Evolutionary conservation across 2,329 filamentous ascomycete species (phyloP).

Genomic region (Aulographum hederae): DNA sequence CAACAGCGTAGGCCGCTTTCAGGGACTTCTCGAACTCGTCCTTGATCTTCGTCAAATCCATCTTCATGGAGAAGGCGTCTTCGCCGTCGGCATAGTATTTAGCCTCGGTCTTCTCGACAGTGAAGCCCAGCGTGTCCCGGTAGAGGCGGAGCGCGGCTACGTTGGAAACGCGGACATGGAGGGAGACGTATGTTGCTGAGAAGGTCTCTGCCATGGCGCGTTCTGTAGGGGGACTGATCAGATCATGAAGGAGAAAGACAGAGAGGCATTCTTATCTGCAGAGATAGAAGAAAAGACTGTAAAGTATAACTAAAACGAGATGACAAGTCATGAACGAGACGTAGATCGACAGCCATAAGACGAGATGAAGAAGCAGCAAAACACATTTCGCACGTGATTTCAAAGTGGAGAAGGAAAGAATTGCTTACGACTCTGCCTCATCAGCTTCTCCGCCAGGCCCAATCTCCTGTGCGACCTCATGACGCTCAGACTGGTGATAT

Average conservation of each 20-base stretch:
- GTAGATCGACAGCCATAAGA: no score
- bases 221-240: conserved; percentile 33
- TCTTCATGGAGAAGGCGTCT: conserved; percentile 86
- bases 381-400: no score
- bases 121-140: conserved; percentile 78
- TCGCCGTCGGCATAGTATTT: conserved; percentile 98
- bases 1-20: conserved; percentile 19
- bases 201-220: conserved; percentile 95
- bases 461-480: conserved; percentile 89
- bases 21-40: conserved; percentile 29
- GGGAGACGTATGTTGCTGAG: conserved; percentile 75
- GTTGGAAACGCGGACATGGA: conserved; percentile 93
- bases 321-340: no score
- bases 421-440: conserved; percentile 78
- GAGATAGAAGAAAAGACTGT: conserved; percentile 6
- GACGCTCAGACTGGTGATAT: conserved; percentile 87
- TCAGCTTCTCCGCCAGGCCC: conserved; percentile 90
- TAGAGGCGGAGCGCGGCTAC: conserved; percentile 80
- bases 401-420: not conserved
- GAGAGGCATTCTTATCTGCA: no score
- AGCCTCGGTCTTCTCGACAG: conserved; percentile 65
- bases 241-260: not conserved
- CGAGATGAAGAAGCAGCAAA: no score
- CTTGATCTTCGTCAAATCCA: conserved; percentile 49
- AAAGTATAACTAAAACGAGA: no score